Evolutionary conservation across 768 basidiomycete species (phyloP), one percentile per base, ranked within the genome.

Genomic region (Obba rivulosa): DNA sequence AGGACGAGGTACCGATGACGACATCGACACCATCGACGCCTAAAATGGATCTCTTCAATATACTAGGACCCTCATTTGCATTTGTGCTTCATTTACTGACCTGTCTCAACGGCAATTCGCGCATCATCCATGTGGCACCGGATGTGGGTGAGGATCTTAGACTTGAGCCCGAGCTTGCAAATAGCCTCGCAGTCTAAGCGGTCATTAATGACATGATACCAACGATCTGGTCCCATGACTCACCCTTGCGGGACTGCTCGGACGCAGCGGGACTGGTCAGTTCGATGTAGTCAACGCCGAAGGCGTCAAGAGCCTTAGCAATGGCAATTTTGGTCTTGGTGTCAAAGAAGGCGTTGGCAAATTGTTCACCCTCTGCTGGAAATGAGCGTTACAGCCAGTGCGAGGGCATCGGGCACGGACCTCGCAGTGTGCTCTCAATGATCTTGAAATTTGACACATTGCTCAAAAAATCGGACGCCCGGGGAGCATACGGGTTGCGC

Each of bases 91-190:
- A 28, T 31, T 17, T 38, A 61, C 78, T 51, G 53, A 87, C 93
- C 94, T 54, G 96, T 98, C 74, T 98, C 95, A 45, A 98, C 94
- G 34, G 96, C 96, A 62, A 97, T 92, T 45, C 90, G 81, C 11
- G 96, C 96, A 71, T 99, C 96, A 62, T 98, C 94, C 96, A 99
- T 98, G 67, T 99, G 96, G 69, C 96, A 99, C 40, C 96, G 84
- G 59, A 99, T 98, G 74, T 99, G 96, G 5, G 96, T 99, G 53
- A 98, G 80, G 68, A 98, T 93, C 79, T 95, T 96, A 62, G 85
- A 77, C 76, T 90, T 92, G 68, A 98, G 77, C 2, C 94, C 93
- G 57, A 98, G 90, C 78, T 92, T 94, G 84, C 96, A 99, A 69
- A 99, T 99, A 40, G 91, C 89, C 74, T 95, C 92, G 72, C 96